Evolutionary conservation across 257 asterid genomes (phyloP).

Genomic region (Lavandula angustifolia): DNA sequence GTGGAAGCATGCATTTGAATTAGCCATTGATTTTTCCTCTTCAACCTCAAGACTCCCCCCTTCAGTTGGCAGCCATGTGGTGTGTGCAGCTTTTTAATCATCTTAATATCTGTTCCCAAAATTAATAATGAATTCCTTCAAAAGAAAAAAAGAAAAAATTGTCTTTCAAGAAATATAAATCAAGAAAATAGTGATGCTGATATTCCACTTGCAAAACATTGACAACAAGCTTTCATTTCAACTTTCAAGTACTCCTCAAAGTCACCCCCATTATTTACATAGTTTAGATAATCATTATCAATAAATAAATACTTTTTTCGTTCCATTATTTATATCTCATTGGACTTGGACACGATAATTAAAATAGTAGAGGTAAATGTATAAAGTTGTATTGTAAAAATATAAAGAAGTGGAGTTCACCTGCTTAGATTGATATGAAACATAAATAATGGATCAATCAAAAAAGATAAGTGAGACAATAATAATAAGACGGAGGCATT

Average conservation of each 20-base stretch:
- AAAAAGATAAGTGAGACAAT: too few species aligned
- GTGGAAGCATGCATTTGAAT: constrained; percentile 18
- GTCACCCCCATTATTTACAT: constrained; percentile 2
- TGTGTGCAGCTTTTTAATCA: constrained; percentile 30
- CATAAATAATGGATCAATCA: too few species aligned
- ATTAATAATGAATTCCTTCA: too few species aligned
- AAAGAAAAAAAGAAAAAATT: neutral
- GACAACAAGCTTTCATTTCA: neutral
- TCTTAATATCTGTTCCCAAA: neutral
- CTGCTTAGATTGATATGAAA: too few species aligned
- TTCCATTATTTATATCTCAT: too few species aligned
- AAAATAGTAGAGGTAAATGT: too few species aligned
- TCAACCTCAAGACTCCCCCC: constrained; percentile 17
- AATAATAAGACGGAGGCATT: too few species aligned
- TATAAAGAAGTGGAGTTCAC: too few species aligned
- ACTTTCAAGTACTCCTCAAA: neutral
- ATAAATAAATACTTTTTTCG: neutral
- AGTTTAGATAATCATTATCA: neutral
- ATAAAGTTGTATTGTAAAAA: too few species aligned
- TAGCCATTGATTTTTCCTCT: constrained; percentile 24
- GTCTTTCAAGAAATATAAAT: too few species aligned
- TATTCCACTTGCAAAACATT: neutral
- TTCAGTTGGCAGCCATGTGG: constrained; percentile 35
- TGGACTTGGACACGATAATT: too few species aligned
- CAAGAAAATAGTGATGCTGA: neutral